Base-by-base conservation (phyloP, 805 yeast species). In the Candida ascalaphidarum region DNA sequence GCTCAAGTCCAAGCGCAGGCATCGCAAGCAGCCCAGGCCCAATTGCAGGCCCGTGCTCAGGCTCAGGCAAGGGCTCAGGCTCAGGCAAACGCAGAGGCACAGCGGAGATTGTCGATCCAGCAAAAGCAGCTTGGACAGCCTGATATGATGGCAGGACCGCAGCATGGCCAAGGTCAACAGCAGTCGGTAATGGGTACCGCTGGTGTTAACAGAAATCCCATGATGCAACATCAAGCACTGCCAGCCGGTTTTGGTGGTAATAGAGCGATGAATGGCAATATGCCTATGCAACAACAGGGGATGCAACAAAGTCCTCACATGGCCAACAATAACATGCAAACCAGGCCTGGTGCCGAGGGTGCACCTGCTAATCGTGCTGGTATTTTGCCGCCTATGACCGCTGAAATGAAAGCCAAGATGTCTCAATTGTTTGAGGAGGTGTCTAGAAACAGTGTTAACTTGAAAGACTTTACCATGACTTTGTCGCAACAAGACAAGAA, bases 381-480 rank as follows among this genome's bases (percentile, higher is more conserved):
- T 9, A 34, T 46, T 16, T 36, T 59, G 25, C 67, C 67, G 5
- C 55, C 55, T 8, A 43, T 61, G 29, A 59, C 79, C 13, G 81
- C 70, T 22, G 84, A 72, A 36, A 82, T 71, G 62, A 74, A 73
- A 62, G 54, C 64, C 36, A 71, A 64, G 33, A 65, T 85, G 36
- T 69, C 76, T 34, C 68, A 67, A 32, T 68, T 86, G 23, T 66
- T 77, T 32, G 79, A 74, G 19, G 94, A 81, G 35, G 86, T 81
- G 2, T 63, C 81, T 0, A 61, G 71, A 15, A 73, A 77, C 27
- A 80, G 83, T 8, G 69, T 82, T 21, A 71, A 74, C 23, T 51
- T 83, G 33, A 74, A 75, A 31, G 82, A 81, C 43, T 66, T 81
- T 30, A 77, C 92, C 0, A 62, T 63, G 43, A 55, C 66, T 25